Evolutionary conservation across 257 asterid genomes (phyloP).

Genomic region (Phtheirospermum japonicum): DNA sequence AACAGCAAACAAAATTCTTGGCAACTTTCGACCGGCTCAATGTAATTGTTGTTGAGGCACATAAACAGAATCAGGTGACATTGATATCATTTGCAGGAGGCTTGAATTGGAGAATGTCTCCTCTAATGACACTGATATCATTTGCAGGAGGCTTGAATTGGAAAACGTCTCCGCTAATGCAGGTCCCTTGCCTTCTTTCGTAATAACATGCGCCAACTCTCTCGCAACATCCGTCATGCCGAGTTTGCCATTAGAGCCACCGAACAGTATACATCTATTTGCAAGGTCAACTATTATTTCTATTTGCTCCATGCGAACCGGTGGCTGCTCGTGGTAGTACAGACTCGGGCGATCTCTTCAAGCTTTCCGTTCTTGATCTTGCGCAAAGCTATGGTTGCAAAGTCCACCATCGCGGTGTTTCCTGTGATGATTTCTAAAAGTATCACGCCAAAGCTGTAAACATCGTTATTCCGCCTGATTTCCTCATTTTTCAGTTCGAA

Average conservation of each 20-base stretch:
- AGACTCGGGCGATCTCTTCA: conserved; percentile 61
- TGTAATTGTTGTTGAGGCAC: too few species aligned
- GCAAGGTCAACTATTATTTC: conserved; percentile 60
- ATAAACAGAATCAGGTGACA: too few species aligned
- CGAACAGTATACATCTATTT: conserved; percentile 61
- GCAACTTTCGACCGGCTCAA: too few species aligned
- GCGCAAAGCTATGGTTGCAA: conserved; percentile 40
- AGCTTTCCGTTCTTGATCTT: conserved; percentile 59
- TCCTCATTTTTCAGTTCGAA: conserved; percentile 37
- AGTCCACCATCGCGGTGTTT: conserved; percentile 20
- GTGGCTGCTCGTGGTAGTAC: conserved; percentile 67
- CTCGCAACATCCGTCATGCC: too few species aligned
- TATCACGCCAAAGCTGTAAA: conserved; percentile 47
- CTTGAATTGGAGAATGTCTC: too few species aligned
- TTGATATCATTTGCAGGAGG: too few species aligned
- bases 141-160: too few species aligned
- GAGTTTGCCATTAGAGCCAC: conserved; percentile 56
- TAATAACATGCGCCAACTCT: too few species aligned
- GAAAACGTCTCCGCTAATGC: too few species aligned
- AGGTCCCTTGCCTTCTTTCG: too few species aligned
- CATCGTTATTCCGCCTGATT: conserved; percentile 47
- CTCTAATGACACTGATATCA: too few species aligned
- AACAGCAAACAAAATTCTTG: too few species aligned
- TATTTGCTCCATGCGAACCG: conserved; percentile 46
- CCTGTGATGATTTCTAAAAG: conserved; percentile 60